Conservation (phyloP, 1,284 basidiomycete genomes). For the Cystobasidium sp. region DNA sequence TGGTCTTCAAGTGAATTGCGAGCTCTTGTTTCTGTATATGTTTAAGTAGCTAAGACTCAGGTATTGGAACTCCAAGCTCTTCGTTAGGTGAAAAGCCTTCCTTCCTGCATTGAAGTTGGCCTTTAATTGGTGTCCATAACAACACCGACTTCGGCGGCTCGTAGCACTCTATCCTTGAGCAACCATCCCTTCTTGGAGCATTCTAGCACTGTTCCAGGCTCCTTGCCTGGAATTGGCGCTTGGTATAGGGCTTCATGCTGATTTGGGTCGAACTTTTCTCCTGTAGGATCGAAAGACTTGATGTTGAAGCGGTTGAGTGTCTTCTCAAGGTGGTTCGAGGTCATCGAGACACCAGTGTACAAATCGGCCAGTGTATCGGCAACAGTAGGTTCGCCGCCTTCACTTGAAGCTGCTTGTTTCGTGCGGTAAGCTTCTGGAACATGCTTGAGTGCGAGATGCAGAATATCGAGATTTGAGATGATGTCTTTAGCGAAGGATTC, state of each 20-base stretch:
- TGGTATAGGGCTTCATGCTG: constrained; percentile 93
- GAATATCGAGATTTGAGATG: constrained; percentile 88
- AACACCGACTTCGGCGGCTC: constrained; percentile 96
- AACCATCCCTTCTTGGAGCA: constrained; percentile 74
- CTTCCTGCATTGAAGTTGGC: neutral
- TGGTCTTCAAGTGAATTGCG: too few species aligned
- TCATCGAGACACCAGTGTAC: constrained; percentile 86
- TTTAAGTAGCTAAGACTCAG: too few species aligned
- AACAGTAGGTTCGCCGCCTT: constrained; percentile 57
- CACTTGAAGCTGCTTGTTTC: constrained; percentile 51
- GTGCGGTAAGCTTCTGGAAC: constrained; percentile 66
- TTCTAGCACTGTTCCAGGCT: constrained; percentile 86
- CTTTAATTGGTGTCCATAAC: constrained; percentile 60
- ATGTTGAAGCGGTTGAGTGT: constrained; percentile 91
- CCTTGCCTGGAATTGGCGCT: constrained; percentile 82
- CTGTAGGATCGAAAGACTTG: constrained; percentile 86
- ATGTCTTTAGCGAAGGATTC: constrained; percentile 86
- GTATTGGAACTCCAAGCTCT: too few species aligned
- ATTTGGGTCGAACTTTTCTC: constrained; percentile 93
- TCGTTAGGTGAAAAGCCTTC: neutral
- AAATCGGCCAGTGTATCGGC: constrained; percentile 69
- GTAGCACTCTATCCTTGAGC: constrained; percentile 87
- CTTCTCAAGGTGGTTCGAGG: constrained; percentile 84
- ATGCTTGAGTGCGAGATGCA: constrained; percentile 80
- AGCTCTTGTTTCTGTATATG: too few species aligned